Evolutionary conservation across 2,329 filamentous ascomycete species (phyloP).

Genomic region (Neofusicoccum kwambonambiense): DNA sequence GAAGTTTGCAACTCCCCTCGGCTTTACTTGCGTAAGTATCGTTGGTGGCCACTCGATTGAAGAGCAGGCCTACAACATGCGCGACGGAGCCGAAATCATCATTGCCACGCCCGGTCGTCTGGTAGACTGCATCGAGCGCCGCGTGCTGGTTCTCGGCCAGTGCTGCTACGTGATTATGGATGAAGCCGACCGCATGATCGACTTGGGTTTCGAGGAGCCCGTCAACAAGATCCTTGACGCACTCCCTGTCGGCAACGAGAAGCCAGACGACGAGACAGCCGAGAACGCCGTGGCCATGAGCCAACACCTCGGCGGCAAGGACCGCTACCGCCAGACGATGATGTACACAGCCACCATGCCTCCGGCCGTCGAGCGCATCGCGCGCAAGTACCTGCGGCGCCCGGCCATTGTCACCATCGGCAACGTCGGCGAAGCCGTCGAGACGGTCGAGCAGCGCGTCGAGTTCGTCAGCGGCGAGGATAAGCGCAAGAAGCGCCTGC

Average conservation of each 20-base stretch:
- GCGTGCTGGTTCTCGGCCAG: slow-evolving; percentile 87
- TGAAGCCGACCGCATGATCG: slow-evolving; percentile 98
- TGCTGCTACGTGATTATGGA: slow-evolving; percentile 99
- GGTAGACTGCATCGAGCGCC: slow-evolving; percentile 92
- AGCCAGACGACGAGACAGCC: slow-evolving; percentile 89
- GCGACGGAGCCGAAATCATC: slow-evolving; percentile 93
- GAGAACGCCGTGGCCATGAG: slow-evolving; percentile 87
- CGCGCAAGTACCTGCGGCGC: slow-evolving; percentile 91
- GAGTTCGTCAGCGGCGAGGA: slow-evolving; percentile 91
- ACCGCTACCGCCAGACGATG: slow-evolving; percentile 95
- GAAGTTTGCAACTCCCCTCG: slow-evolving; percentile 87
- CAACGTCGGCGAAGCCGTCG: slow-evolving; percentile 90
- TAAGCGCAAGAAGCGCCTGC: slow-evolving; percentile 92
- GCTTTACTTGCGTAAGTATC: slow-evolving; percentile 93
- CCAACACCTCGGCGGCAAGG: slow-evolving; percentile 68
- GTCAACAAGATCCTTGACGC: slow-evolving; percentile 97
- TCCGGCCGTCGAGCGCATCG: slow-evolving; percentile 84
- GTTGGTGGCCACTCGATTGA: slow-evolving; percentile 97
- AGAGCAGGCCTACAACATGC: slow-evolving; percentile 85
- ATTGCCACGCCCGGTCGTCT: slow-evolving; percentile 98
- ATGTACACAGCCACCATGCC: slow-evolving; percentile 99
- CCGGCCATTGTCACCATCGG: slow-evolving; percentile 94
- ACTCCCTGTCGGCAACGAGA: slow-evolving; percentile 87
- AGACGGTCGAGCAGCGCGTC: slow-evolving; percentile 95
- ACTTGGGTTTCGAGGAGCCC: slow-evolving; percentile 94